These are phyloP conservation scores for Pyrenopolyporus hunteri DNA, from an alignment of 495 filamentous ascomycete species.

Conservation along the genomic window DNA sequence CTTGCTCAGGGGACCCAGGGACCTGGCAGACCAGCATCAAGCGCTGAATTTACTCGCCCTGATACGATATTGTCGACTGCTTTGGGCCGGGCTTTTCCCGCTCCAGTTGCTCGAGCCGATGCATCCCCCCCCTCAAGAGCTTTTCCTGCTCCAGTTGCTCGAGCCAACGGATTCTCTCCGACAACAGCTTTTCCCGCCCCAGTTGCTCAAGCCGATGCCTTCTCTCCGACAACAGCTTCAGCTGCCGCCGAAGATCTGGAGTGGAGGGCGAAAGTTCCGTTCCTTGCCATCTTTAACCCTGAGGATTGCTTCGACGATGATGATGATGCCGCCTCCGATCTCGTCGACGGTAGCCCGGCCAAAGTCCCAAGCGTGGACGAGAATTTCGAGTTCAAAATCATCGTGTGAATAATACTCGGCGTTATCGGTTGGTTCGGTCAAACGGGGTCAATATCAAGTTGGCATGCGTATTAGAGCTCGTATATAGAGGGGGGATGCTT, in stretches of 20 bases:
- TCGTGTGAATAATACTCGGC: conserved; percentile 2
- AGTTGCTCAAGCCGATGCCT: too few species aligned
- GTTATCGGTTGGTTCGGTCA: conserved; percentile 6
- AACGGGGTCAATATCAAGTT: conserved; percentile 1
- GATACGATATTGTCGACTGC: conserved; percentile 49
- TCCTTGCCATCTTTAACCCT: conserved; percentile 53
- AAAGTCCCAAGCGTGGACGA: conserved; percentile 33
- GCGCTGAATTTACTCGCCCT: conserved; percentile 38
- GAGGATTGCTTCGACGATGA: conserved; percentile 49
- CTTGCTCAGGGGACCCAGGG: conserved; percentile 39
- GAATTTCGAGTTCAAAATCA: conserved; percentile 50
- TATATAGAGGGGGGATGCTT: neutral
- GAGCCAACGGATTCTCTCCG: too few species aligned
- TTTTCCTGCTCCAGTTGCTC: too few species aligned
- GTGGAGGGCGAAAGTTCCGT: conserved; percentile 46
- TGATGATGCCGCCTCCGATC: conserved; percentile 33
- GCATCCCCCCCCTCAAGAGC: too few species aligned
- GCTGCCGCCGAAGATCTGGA: conserved; percentile 34
- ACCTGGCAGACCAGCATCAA: conserved; percentile 10
- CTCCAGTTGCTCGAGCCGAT: too few species aligned
- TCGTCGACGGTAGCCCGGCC: conserved; percentile 22
- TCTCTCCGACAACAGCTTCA: conserved; percentile 41
- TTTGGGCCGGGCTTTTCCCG: conserved; percentile 58
- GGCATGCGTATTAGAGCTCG: conserved; percentile 2
- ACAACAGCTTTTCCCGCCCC: too few species aligned